Evolutionary conservation across 345 rosid species (phyloP), one percentile per base, ranked within the genome.

Genomic region (Capsella bursapastoris): DNA sequence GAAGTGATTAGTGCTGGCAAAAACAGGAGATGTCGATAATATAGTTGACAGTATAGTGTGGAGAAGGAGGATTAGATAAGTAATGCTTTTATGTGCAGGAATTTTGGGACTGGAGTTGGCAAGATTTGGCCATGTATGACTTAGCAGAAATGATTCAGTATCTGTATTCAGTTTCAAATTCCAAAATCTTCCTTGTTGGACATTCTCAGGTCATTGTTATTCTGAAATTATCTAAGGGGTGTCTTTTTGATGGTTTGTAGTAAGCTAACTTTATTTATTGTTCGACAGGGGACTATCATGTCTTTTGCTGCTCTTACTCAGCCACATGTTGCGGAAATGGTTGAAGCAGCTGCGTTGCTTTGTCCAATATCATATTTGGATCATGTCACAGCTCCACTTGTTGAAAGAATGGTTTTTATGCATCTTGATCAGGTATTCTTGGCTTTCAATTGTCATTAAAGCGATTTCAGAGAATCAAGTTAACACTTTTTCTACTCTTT

Each of bases 91-190:
- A 25, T 25, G 34, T 66, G 82, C 81, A 91, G 98, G 90, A 90
- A 29, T 94, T 82, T 82, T 94, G 98, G 98, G 92, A 94, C 41
- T 94, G 95, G 95, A 94, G 96, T 80, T 94, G 97, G 97, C 88
- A 94, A 89, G 97, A 94, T 64, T 79, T 91, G 81, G 98, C 98
- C 2, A 62, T 87, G 53, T 81, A 70, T 82, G 98, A 91, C 79
- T 85, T 90, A 29, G 84, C 93, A 44, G 91, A 75, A 85, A 90
- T 90, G 96, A 59, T 94, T 56, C 50, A 34, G 57, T 81, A 84
- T 76, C 44, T 87, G 63, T 72, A 86, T 80, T 75, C 85, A 34
- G 38, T 69, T 48, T 75, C 93, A 53, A 85, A 78, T 74, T 85
- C 90, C 74, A 91, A 91, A 83, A 68, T 87, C 61, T 86, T 88